Conservation (phyloP, 2,329 filamentous ascomycete genomes). For the Exophiala calicioides region DNA sequence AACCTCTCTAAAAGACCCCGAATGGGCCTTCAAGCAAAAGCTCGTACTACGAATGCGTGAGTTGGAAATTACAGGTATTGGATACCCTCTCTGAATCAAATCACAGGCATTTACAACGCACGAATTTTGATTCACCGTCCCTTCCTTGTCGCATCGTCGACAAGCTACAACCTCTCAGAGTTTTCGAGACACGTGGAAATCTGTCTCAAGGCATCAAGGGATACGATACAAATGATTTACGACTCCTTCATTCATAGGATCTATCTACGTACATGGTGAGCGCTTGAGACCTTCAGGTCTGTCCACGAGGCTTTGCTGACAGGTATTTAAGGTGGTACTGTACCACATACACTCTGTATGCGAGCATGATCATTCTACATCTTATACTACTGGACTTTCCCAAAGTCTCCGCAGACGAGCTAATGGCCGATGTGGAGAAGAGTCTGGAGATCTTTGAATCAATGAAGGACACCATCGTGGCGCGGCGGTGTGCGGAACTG, state of each 20-base stretch:
- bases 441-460: slow-evolving; percentile 36
- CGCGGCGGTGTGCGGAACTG: slow-evolving; percentile 36
- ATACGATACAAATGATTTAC: slow-evolving; percentile 36
- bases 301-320: neutral
- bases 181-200: slow-evolving; percentile 30
- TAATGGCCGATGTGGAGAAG: slow-evolving; percentile 36
- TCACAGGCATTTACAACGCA: slow-evolving; percentile 35
- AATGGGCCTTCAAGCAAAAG: slow-evolving; percentile 38
- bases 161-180: slow-evolving; percentile 8
- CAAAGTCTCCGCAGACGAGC: slow-evolving; percentile 26
- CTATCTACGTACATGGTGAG: slow-evolving; percentile 36
- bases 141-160: slow-evolving; percentile 31
- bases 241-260: slow-evolving; percentile 35
- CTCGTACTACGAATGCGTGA: slow-evolving; percentile 34
- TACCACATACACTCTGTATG: slow-evolving; percentile 38
- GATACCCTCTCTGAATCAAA: neutral
- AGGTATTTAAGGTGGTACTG: slow-evolving; percentile 35
- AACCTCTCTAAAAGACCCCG: slow-evolving; percentile 33
- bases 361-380: slow-evolving; percentile 38
- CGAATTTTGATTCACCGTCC: slow-evolving; percentile 36
- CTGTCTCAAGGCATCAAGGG: slow-evolving; percentile 34
- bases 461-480: slow-evolving; percentile 37
- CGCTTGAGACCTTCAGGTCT: neutral
- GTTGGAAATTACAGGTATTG: too few relatives aligned
- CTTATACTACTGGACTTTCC: slow-evolving; percentile 32